Base-by-base conservation (phyloP, 129 eudicot species). In the Rutidosis leptorrhynchoides region DNA sequence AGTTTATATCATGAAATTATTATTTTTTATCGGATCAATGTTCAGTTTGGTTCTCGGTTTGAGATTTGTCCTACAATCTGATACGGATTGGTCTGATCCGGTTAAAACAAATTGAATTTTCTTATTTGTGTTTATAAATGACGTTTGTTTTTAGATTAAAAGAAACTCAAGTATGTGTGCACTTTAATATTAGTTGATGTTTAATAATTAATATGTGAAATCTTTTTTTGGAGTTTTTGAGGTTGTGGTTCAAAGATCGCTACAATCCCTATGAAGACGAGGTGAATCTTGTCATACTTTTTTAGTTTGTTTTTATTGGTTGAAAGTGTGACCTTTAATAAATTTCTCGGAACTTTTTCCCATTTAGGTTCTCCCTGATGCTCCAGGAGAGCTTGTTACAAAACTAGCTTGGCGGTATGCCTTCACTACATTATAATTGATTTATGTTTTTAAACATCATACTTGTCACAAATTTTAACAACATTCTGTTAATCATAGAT, bases 401-500 rank as follows among this genome's bases (percentile, higher is more conserved):
- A 96, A 94, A 80, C 77, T 94, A 21, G 95, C 99, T 62, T 86
- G 95, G 95, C 67, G 99, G 99, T 93, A 81, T 26, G 87, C 76
- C 58, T 64, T 35, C 66, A 28, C 24, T 63, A 61, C 62, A 55
- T 64, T 30, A 6, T 11, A 15, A 64, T 6, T 55, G 6, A 74
- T 74, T 59, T 3, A 14, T 7, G 12, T 42, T 57, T 16, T 29
- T 22, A 25, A 26, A 35, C 71, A 42, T 9, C 2, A n/a, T 54
- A 21, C n/a, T 73, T 53, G 58, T 17, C 58, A 19, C 25, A 19
- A 53, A 21, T n/a, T n/a, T 14, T 21, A 53, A 21, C 8, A 15
- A 22, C 16, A 22, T 20, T 53, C 43, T 37, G 14, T 37, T n/a
- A n/a, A n/a, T n/a, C n/a, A n/a, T 10, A 37, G 43, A 9, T 8